Evolutionary conservation across 768 basidiomycete species (phyloP).

Genomic region (Nidularia sp.): DNA sequence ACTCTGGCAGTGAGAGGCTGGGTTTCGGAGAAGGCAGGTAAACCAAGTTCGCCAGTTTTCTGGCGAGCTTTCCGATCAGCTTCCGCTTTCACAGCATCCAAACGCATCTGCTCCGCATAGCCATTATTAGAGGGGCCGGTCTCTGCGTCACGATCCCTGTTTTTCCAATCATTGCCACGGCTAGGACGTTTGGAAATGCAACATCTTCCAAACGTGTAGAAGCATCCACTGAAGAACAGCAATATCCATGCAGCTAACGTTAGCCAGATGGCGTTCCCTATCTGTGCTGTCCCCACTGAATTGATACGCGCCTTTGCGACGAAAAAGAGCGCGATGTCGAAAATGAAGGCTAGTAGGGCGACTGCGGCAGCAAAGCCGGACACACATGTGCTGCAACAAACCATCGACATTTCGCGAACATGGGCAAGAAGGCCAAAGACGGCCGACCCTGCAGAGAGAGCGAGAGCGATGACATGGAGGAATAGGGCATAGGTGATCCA

Average conservation of each 20-base stretch:
- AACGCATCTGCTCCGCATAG: constrained; percentile 64
- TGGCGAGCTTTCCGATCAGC: constrained; percentile 76
- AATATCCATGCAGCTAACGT: constrained; percentile 83
- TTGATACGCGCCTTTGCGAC: constrained; percentile 84
- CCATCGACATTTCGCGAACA: constrained; percentile 82
- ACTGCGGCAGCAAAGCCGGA: constrained; percentile 78
- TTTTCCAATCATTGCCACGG: constrained; percentile 32
- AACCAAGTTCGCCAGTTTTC: constrained; percentile 54
- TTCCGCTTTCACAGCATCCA: constrained; percentile 86
- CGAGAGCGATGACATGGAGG: constrained; percentile 86
- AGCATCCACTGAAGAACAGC: constrained; percentile 87
- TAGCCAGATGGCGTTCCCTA: constrained; percentile 91
- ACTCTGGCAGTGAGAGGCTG: constrained; percentile 63
- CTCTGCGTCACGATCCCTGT: constrained; percentile 25
- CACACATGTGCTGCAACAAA: constrained; percentile 76
- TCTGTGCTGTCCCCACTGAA: constrained; percentile 67
- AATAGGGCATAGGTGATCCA: constrained; percentile 95
- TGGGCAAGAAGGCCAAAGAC: constrained; percentile 87
- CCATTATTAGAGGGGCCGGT: constrained; percentile 19
- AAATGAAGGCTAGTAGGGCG: constrained; percentile 84
- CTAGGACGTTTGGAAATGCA: constrained; percentile 55
- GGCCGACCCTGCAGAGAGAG: constrained; percentile 63
- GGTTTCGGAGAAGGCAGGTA: constrained; percentile 74
- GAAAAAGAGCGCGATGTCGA: constrained; percentile 91
- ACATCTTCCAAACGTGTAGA: constrained; percentile 81